Base-by-base conservation (phyloP, 768 basidiomycete genomes). In the Mycena galericulata region DNA sequence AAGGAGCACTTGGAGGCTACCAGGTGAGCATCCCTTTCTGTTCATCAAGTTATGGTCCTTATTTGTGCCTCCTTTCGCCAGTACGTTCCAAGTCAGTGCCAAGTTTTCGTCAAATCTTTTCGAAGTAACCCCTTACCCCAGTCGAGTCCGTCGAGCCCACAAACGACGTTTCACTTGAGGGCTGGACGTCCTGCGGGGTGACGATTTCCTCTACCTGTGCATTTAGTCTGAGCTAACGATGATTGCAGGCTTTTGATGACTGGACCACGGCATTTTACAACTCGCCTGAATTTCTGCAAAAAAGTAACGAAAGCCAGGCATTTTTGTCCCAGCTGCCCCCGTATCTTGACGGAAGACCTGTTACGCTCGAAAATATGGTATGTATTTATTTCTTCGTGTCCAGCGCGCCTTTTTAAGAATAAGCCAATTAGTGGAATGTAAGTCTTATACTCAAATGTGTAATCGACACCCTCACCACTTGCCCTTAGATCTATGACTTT, bases 81-180 rank as follows among this genome's bases (percentile, higher is more conserved):
- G 79, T 81, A 80, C 64, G 72, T 85, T 53, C 80, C 82, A 30
- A 82, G 85, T 83, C 58, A 70, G 82, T 77, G 11, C 22, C 43
- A 57, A 30, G 20, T 26, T 29, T n/a, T n/a, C n/a, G n/a, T n/a
- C n/a, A n/a, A n/a, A n/a, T n/a, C n/a, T n/a, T n/a, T n/a, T n/a
- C n/a, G n/a, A n/a, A n/a, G n/a, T n/a, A n/a, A n/a, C n/a, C n/a
- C n/a, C n/a, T n/a, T n/a, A n/a, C n/a, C n/a, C n/a, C 67, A 87
- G 90, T 92, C 65, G 85, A 92, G 64, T 86, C 90, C 11, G 87
- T 92, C 15, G 85, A 91, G 53, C 86, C 90, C 4, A 78, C 84
- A 34, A 81, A 89, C 45, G 88, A 90, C 67, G 79, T 91, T 22
- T 88, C 89, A 1, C 77, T 93, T 20, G 90, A 93, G 70, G 91